phyloP scores from a whole-genome alignment of 2,329 filamentous ascomycete species.

The Botrytis deweyae region DNA sequence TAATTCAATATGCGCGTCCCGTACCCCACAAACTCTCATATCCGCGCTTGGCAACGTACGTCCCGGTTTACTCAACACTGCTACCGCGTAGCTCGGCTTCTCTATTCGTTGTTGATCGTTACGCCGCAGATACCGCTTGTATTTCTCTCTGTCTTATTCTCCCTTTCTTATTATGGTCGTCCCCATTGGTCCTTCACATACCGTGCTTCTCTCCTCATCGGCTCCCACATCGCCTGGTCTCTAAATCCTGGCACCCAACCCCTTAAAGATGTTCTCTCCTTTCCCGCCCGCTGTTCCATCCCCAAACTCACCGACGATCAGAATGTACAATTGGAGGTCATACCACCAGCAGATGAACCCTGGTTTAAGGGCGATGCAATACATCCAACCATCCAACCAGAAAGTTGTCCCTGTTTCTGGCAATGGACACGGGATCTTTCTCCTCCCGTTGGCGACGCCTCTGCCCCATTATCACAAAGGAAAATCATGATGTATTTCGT shows the following conservation, averaged over 20 bases:
- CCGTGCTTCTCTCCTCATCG: neutral
- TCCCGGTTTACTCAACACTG: neutral
- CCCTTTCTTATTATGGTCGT: neutral
- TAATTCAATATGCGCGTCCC: neutral
- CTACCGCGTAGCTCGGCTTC: neutral
- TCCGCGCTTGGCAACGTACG: slow-evolving; percentile 8
- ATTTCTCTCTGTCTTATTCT: neutral
- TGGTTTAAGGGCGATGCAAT: neutral
- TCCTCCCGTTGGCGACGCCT: neutral
- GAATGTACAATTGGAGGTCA: neutral
- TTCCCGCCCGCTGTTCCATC: neutral
- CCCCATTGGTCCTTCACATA: neutral
- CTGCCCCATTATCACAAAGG: neutral
- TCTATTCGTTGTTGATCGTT: neutral
- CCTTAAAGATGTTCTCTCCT: neutral
- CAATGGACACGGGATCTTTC: neutral
- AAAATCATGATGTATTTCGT: slow-evolving; percentile 1
- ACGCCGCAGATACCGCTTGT: neutral
- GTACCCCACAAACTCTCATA: neutral
- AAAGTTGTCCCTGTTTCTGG: slow-evolving; percentile 1
- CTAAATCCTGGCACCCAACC: slow-evolving; percentile 2
- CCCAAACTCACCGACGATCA: neutral
- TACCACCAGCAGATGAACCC: neutral
- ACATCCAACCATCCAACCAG: neutral
- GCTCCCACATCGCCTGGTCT: neutral